Conservation (phyloP, 2,329 filamentous ascomycete genomes). For the Phialemonium atrogriseum region DNA sequence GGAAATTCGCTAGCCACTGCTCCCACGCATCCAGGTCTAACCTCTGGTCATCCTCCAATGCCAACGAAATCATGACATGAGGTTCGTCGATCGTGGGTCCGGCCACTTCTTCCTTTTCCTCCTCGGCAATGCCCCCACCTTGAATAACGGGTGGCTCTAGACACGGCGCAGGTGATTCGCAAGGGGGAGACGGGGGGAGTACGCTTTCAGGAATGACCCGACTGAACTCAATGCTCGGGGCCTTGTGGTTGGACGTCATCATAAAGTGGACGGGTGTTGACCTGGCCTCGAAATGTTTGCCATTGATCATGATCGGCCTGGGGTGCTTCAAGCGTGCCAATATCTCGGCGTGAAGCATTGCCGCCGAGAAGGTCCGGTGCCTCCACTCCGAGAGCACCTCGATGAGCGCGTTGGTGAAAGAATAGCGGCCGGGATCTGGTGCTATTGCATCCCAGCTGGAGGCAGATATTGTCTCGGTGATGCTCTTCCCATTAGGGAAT, state of each 20-base stretch:
- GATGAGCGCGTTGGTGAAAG: conserved; percentile 50
- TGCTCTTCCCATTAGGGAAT: conserved; percentile 48
- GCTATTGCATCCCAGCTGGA: conserved; percentile 56
- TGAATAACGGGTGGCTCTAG: conserved; percentile 1
- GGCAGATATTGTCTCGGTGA: conserved; percentile 54
- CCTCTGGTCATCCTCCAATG: conserved; percentile 48
- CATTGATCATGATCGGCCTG: conserved; percentile 47
- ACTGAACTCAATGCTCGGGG: conserved; percentile 48
- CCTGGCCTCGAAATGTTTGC: conserved; percentile 47
- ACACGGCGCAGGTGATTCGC: conserved; percentile 15
- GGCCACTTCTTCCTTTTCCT: too few species aligned
- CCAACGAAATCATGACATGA: conserved; percentile 53
- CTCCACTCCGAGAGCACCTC: conserved; percentile 52
- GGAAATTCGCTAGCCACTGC: conserved; percentile 47
- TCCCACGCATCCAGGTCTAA: conserved; percentile 52
- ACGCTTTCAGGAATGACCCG: conserved; percentile 25
- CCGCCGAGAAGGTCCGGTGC: conserved; percentile 45
- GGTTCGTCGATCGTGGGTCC: conserved; percentile 30
- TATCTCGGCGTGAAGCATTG: conserved; percentile 53
- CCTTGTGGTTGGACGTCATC: conserved; percentile 53
- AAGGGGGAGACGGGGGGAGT: conserved; percentile 28
- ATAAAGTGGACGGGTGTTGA: conserved; percentile 55
- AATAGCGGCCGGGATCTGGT: conserved; percentile 50
- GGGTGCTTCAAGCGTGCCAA: conserved; percentile 53
- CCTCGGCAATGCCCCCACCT: conserved; percentile 14